Evolutionary conservation across 2,329 filamentous ascomycete species (phyloP), one percentile per base, ranked within the genome.

Genomic region (Teratosphaeria zuluensis): DNA sequence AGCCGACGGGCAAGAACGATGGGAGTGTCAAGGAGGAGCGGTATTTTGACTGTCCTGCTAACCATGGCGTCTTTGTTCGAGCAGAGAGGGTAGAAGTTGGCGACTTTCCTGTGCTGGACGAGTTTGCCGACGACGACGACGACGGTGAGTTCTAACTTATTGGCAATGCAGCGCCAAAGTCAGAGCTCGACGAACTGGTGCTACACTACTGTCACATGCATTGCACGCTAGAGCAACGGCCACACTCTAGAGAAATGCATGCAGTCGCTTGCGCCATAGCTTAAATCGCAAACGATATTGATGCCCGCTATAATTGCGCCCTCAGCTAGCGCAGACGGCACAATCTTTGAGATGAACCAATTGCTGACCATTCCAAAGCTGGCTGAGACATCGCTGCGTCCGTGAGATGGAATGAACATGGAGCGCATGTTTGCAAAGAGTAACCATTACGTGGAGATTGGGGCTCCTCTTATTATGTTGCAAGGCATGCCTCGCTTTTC

Each of bases 1-100:
- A 92, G 74, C 88, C 89, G 1, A 86, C 87, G 51, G 89, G 88
- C 58, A 90, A 89, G 78, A 94, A 92, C 69, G 88, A 92, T 71
- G 89, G 90, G 60, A 86, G 84, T 66, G 83, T 91, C 64, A 74
- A 75, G 59, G 78, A 77, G 51, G 81, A 80, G 63, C 79, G 84
- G 63, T 92, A 92, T 74, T 94, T 90, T 80, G 78, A 82, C 55
- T 85, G 84, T 57, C 71, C 77, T 62, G 75, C 84, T 60, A 92
- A 90, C 72, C 84, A 83, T 66, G 89, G 89, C 35, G 86, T 90
- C 21, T 90, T 94, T 74, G 88, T 92, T 32, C 80, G 88, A 63
- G 85, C 89, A 3, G 89, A 92, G 72, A 79, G 88, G 61, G 84
- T 92, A 24, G 89, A 92, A 73, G 80, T 85, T 51, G 89, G 89